Evolutionary conservation across 192 early-diverging fungal species (phyloP).

Genomic region (Glomus cerebriforme): DNA sequence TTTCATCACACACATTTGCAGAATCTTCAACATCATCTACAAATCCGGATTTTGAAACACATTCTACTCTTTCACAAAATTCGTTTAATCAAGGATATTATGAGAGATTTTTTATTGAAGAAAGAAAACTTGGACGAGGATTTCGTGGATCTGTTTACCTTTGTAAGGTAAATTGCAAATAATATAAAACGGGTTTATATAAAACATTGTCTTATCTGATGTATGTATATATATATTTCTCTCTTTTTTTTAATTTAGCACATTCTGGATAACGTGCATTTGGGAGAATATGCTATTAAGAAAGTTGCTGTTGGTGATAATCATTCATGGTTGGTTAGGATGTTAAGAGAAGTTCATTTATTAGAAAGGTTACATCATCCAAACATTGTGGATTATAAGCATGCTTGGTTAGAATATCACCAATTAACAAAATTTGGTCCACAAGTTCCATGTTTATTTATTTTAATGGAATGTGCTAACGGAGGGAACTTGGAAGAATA

Average conservation of each 20-base stretch:
- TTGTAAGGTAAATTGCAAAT: conserved; percentile 60
- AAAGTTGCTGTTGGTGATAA: conserved; percentile 92
- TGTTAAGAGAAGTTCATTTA: conserved; percentile 93
- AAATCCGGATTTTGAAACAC: background rate
- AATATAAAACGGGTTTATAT: conserved; percentile 68
- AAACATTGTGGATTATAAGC: conserved; percentile 94
- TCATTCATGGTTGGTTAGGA: conserved; percentile 86
- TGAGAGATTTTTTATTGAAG: conserved; percentile 86
- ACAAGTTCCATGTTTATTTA: conserved; percentile 90
- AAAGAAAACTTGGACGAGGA: conserved; percentile 86
- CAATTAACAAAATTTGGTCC: conserved; percentile 77
- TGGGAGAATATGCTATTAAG: conserved; percentile 91
- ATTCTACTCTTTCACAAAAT: conserved; percentile 52
- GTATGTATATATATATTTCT: too few relatives aligned
- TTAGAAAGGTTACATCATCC: conserved; percentile 88
- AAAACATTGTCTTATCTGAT: conserved; percentile 58
- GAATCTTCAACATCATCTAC: conserved; percentile 30
- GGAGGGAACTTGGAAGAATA: conserved; percentile 96
- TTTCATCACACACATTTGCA: background rate
- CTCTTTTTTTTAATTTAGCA: too few relatives aligned
- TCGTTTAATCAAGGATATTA: conserved; percentile 97
- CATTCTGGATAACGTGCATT: conserved; percentile 67
- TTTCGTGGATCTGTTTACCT: conserved; percentile 89
- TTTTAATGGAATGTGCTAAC: conserved; percentile 94
- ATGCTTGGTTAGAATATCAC: conserved; percentile 92